These are phyloP conservation scores for Astraeus odoratus DNA, from an alignment of 768 basidiomycete species.

Conservation along the genomic window DNA sequence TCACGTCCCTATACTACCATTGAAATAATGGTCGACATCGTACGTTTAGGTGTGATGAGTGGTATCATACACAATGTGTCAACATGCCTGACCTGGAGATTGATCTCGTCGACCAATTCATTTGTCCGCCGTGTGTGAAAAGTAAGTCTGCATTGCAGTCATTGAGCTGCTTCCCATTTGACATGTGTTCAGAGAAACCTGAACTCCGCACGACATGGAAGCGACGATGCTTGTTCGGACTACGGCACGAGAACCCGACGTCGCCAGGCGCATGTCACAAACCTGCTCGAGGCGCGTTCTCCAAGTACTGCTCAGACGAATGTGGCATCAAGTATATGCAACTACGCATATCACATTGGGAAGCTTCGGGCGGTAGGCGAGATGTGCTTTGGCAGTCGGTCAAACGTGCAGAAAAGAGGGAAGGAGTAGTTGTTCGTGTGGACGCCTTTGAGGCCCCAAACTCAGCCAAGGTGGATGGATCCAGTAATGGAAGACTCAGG, in stretches of 20 bases:
- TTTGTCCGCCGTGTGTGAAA: slow-evolving; percentile 73
- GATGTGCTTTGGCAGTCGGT: slow-evolving; percentile 70
- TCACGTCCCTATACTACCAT: not conserved
- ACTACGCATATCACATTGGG: slow-evolving; percentile 53
- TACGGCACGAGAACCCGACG: slow-evolving; percentile 53
- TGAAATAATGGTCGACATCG: not conserved
- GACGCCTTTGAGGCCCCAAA: slow-evolving; percentile 21
- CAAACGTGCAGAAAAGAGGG: slow-evolving; percentile 59
- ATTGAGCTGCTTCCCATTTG: slow-evolving; percentile 1
- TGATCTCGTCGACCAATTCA: slow-evolving; percentile 88
- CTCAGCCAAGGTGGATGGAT: slow-evolving; percentile 12
- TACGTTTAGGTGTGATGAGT: slow-evolving; percentile 76
- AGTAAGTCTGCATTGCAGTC: slow-evolving; percentile 41
- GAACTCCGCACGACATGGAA: slow-evolving; percentile 73
- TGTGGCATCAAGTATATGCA: slow-evolving; percentile 76
- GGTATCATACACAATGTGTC: slow-evolving; percentile 89
- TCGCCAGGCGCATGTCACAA: slow-evolving; percentile 70
- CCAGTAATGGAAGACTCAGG: slow-evolving; percentile 2
- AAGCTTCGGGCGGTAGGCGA: slow-evolving; percentile 54
- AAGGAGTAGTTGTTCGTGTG: slow-evolving; percentile 56
- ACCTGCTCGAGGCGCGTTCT: slow-evolving; percentile 73
- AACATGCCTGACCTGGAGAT: slow-evolving; percentile 74
- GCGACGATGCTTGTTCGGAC: slow-evolving; percentile 65
- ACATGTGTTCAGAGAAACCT: slow-evolving; percentile 42
- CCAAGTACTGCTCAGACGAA: slow-evolving; percentile 88